Evolutionary conservation across 2,329 filamentous ascomycete genomes (phyloP).

Genomic region (Fusarium cicatricum): DNA sequence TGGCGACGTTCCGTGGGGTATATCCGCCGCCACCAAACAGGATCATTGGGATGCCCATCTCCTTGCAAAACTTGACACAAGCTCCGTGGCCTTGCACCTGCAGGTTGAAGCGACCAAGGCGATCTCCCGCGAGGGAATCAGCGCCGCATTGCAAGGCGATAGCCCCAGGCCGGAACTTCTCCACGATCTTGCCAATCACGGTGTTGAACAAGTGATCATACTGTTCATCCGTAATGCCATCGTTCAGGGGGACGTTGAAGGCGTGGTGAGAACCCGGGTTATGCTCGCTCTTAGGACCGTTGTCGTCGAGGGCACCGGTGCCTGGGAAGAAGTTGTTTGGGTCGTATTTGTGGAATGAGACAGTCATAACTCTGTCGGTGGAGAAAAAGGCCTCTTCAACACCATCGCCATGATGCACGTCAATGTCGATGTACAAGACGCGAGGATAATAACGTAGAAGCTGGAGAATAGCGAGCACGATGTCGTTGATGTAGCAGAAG

Average conservation of each 20-base stretch:
- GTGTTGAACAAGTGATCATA: conserved; percentile 86
- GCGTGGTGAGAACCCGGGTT: conserved; percentile 91
- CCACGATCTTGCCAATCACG: conserved; percentile 80
- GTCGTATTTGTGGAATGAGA: conserved; percentile 97
- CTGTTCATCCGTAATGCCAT: conserved; percentile 90
- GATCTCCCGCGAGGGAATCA: conserved; percentile 91
- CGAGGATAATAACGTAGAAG: conserved; percentile 82
- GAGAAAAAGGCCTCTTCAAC: conserved; percentile 93
- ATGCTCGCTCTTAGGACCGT: conserved; percentile 80
- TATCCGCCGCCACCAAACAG: conserved; percentile 96
- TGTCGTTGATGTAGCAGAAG: conserved; percentile 99
- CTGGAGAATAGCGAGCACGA: conserved; percentile 91
- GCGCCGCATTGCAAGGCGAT: conserved; percentile 97
- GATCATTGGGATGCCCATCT: conserved; percentile 79
- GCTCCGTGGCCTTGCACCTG: conserved; percentile 94
- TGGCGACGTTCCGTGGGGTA: conserved; percentile 94
- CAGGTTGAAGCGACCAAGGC: conserved; percentile 94
- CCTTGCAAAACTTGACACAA: conserved; percentile 90
- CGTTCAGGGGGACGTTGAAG: conserved; percentile 88
- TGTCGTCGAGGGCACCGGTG: conserved; percentile 86
- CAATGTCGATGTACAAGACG: conserved; percentile 94
- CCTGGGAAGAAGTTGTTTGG: conserved; percentile 85
- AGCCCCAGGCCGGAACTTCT: conserved; percentile 85
- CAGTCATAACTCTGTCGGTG: conserved; percentile 88
- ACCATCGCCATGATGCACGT: conserved; percentile 90